A percentile compares a stretch with the other conserved stretches of the same genome.
Evolutionary conservation across 1,139 yeast genomes (phyloP).

Genomic region (Torulaspora globosa): DNA sequence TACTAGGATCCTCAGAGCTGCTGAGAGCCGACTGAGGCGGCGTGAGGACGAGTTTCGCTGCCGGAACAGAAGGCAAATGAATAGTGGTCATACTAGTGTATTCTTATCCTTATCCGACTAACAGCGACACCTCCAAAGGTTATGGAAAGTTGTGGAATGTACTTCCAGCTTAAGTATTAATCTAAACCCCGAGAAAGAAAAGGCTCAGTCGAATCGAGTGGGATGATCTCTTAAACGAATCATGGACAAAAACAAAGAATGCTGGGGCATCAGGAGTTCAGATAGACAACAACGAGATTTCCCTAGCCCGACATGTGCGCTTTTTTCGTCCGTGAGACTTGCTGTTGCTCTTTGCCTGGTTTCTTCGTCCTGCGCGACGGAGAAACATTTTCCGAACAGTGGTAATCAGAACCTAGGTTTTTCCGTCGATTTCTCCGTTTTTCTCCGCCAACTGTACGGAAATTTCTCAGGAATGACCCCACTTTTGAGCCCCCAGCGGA

Average conservation of each 20-base stretch:
- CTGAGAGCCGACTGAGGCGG: not conserved
- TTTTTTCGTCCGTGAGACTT: not conserved
- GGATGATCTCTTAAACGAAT: constrained; percentile 5
- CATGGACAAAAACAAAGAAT: constrained; percentile 2
- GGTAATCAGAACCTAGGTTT: not conserved
- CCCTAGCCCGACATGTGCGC: not conserved
- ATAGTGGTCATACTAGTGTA: constrained; percentile 3
- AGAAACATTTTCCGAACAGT: constrained; percentile 6
- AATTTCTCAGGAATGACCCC: not conserved
- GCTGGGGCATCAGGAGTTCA: constrained; percentile 3
- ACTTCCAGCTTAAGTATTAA: no score
- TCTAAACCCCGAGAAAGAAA: not conserved
- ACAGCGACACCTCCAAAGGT: no score
- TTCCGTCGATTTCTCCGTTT: constrained; percentile 2
- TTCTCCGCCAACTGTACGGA: not conserved
- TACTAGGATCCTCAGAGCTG: not conserved
- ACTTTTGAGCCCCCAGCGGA: not conserved
- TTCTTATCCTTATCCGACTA: not conserved
- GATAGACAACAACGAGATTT: not conserved
- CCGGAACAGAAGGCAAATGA: constrained; percentile 1
- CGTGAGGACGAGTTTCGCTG: not conserved
- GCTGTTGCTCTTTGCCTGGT: constrained; percentile 1
- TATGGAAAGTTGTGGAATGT: no score
- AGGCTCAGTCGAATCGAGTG: not conserved
- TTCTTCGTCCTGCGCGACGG: constrained; percentile 1